A percentile compares a stretch with the other conserved stretches of the same genome.
These are phyloP conservation scores for Dalbergia cultrata DNA, from an alignment of 306 rosid species.

Conservation along the genomic window DNA sequence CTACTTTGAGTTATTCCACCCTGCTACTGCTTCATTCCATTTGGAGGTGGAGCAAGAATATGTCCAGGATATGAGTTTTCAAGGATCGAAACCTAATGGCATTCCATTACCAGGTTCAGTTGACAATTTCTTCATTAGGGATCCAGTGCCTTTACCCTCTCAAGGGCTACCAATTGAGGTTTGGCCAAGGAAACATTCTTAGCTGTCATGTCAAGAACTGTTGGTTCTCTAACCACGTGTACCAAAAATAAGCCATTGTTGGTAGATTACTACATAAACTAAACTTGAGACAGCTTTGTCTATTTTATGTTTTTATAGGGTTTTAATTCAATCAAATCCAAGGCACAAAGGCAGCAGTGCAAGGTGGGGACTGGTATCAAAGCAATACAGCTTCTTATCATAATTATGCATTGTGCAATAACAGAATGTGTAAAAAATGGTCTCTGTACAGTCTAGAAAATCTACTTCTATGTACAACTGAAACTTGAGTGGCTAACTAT, in stretches of 20 bases:
- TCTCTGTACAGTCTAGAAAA: too few species aligned
- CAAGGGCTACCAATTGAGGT: conserved; percentile 67
- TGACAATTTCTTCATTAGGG: conserved; percentile 70
- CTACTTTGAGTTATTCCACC: too few species aligned
- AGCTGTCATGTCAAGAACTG: conserved; percentile 25
- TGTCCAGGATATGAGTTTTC: conserved; percentile 81
- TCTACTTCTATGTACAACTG: too few species aligned
- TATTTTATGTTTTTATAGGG: background rate
- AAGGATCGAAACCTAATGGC: conserved; percentile 70
- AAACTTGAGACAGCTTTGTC: background rate
- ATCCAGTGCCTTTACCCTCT: conserved; percentile 66
- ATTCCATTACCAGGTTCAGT: conserved; percentile 71
- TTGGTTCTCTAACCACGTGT: background rate
- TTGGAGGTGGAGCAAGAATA: conserved; percentile 75
- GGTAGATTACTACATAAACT: background rate
- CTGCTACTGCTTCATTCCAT: conserved; percentile 65
- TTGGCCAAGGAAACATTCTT: conserved; percentile 53
- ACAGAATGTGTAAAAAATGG: too few species aligned
- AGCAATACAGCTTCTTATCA: too few species aligned
- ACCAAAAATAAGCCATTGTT: conserved; percentile 1
- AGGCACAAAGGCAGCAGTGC: background rate
- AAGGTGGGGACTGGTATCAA: background rate
- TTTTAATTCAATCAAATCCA: conserved; percentile 10
- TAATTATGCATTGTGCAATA: too few species aligned
- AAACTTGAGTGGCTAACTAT: too few species aligned